Base-by-base conservation (phyloP, 257 asterid genomes). In the Nicotiana sylvestris region DNA sequence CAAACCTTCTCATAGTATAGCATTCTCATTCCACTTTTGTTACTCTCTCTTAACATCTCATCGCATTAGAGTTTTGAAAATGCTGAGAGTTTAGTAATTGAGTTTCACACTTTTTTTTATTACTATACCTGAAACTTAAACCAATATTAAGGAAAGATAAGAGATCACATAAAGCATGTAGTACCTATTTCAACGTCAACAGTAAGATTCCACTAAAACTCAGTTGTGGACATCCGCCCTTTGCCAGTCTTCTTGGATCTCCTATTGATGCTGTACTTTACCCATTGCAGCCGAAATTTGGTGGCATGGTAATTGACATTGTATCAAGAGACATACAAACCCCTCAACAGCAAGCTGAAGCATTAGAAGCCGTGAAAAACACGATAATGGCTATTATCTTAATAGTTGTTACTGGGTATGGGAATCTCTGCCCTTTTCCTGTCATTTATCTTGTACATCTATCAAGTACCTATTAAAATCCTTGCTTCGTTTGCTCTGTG, bases 221-320 rank as follows among this genome's bases (percentile, higher is more conserved):
- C 18, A 53, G 18, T 53, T 53, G 5, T 53, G 16, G 6, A 57
- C 21, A 16, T 16, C 10, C 21, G 10, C 27, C 27, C 10, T 57
- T 57, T 6, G 3, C 25, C 64, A 57, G 64, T 16, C 64, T n/a
- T 57, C 25, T 60, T 60, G 12, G 66, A 60, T n/a, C 66, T 60
- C 2, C 15, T 25, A 7, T 0, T 64, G 35, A 27, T 25, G 68
- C 2, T 25, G 17, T 64, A 64, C 8, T 64, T 10, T 64, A 6
- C 4, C 7, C 13, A 4, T 35, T 88, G 88, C 93, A 92, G 97
- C 94, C 95, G 37, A 91, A 89, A 79, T 92, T 91, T 85, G 95
- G 95, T 80, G 97, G 97, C 72, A 86, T 80, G 83, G 89, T 92
- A 61, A 92, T 92, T 81, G 97, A 92, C 82, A 90, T 92, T 68